Evolutionary conservation across 1,284 basidiomycete species (phyloP).

Genomic region (Baeospora myosura): DNA sequence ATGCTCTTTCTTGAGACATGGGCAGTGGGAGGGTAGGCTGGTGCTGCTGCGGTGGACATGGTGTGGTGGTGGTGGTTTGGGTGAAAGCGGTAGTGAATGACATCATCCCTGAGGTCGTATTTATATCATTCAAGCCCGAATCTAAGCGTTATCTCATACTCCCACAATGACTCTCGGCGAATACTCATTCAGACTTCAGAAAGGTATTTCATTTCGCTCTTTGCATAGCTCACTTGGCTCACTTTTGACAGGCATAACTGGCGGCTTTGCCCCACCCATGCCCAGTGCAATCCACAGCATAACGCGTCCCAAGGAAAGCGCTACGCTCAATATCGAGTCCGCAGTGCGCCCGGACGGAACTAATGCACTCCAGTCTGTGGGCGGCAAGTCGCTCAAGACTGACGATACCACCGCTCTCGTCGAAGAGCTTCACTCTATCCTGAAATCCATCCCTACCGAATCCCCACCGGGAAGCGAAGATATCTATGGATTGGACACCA

Average conservation of each 20-base stretch:
- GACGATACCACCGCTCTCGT: conserved; percentile 38
- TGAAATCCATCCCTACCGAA: conserved; percentile 53
- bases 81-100: background rate
- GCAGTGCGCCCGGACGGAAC: conserved; percentile 43
- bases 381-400: conserved; percentile 37
- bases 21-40: background rate
- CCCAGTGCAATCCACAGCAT: conserved; percentile 50
- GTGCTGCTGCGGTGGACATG: background rate
- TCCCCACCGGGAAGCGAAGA: conserved; percentile 54
- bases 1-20: background rate
- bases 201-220: conserved; percentile 19
- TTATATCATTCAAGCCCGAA: background rate
- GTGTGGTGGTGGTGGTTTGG: background rate
- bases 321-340: conserved; percentile 37
- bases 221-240: background rate
- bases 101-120: background rate
- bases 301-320: conserved; percentile 28
- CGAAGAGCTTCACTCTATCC: conserved; percentile 47
- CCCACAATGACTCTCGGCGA: conserved; percentile 25
- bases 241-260: conserved; percentile 49
- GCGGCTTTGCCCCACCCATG: conserved; percentile 66
- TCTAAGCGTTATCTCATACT: background rate
- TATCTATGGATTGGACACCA: conserved; percentile 62
- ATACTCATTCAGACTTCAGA: conserved; percentile 33
- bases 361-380: conserved; percentile 32